Evolutionary conservation across 441 rosid species (phyloP).

Genomic region (Erysimum cheiri): DNA sequence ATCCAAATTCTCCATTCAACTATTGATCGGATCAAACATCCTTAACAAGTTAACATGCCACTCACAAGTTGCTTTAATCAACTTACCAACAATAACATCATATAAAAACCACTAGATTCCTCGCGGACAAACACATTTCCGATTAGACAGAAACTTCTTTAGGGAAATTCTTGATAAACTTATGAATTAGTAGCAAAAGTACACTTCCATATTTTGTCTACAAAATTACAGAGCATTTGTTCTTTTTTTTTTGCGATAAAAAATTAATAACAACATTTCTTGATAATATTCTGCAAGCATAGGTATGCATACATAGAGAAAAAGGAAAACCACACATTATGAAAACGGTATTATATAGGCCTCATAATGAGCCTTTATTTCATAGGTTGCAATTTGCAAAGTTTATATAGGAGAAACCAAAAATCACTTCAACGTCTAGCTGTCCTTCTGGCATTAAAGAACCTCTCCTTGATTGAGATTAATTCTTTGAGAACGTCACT

Average conservation of each 20-base stretch:
- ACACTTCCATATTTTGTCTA: background rate
- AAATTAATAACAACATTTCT: background rate
- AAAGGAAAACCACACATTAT: background rate
- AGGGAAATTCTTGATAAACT: background rate
- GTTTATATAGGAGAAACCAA: background rate
- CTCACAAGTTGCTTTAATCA: background rate
- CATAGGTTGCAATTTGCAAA: background rate
- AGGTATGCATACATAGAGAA: background rate
- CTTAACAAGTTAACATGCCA: background rate
- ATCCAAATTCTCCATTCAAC: too few species aligned
- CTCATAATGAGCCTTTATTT: background rate
- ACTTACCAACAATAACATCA: background rate
- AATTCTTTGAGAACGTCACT: too few species aligned
- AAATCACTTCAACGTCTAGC: too few species aligned
- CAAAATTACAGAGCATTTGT: background rate
- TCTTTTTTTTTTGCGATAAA: too few species aligned
- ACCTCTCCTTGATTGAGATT: background rate
- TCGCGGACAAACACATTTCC: background rate
- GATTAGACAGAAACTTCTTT: background rate
- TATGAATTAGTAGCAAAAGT: background rate
- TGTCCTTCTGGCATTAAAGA: background rate
- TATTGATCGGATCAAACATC: background rate
- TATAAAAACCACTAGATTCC: background rate
- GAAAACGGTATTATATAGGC: background rate
- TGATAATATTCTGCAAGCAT: background rate